Evolutionary conservation across 108 stramenopile genomes (phyloP), one percentile per base, ranked within the genome.

Genomic region (Pseudonitzschia multiseries): DNA sequence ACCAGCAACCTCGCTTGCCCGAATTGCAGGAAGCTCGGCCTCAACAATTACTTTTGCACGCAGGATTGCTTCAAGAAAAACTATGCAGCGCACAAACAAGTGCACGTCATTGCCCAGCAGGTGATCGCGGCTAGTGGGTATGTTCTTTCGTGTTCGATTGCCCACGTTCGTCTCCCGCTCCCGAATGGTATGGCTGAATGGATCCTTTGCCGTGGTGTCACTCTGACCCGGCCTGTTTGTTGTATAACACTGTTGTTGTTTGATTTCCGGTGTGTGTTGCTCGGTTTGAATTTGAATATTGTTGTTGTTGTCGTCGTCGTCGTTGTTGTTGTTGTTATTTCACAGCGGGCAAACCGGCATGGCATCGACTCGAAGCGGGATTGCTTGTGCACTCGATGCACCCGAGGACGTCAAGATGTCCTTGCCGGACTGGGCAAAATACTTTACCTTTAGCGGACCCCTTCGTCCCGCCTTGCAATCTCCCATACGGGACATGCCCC

Each of bases 21-120:
- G 10, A 96, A 93, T 78, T 96, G 96, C 71, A 85, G 86, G 63
- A 86, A 93, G 61, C 72, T 92, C 32, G 92, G 92, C 1, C 57
- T 96, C 2, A 81, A 87, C 36, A 78, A 87, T 21, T 91, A 89
- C 57, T 96, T 94, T 77, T 96, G 96, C 73, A 75, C 79, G 18
- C 96, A 96, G 75, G 81, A 80, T 17, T 96, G 96, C 64, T 93
- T 96, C 84, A 92, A 92, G 69, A 60, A 57, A n/a, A 93, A 89
- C 74, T 96, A 93, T 57, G 74, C 69, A 4, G 73, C 79, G 24
- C 96, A 96, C 77, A 96, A 96, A 69, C 64, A 82, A 60, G 80
- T 96, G 13, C 96, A 96, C 73, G 71, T 65, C 12, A 53, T 92
- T 13, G 86, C 84, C 32, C 82, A 93, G 63, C 89, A 94, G 75